Evolutionary conservation across 306 rosid genomes (phyloP), one percentile per base, ranked within the genome.

Genomic region (Mimosa pudica): DNA sequence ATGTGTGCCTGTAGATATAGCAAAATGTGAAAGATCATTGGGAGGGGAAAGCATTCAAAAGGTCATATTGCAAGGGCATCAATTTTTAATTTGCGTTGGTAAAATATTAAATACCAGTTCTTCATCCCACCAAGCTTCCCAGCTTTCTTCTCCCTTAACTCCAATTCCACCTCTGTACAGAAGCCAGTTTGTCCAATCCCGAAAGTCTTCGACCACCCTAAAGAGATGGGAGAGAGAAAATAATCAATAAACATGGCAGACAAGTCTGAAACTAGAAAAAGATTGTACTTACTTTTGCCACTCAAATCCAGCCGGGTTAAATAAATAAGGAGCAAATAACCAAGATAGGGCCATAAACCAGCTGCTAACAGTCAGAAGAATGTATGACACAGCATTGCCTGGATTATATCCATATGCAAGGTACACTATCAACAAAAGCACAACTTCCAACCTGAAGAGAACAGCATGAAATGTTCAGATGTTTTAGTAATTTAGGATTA

Each of bases 121-220:
- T 83, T 93, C 97, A 74, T 93, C 98, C 99, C 99, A 93, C 98
- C 98, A 95, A 76, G 98, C 96, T 91, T 95, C 99, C 99, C 99
- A 95, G 83, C 99, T 95, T 89, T 95, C 98, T 86, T 88, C 98
- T 80, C 98, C 98, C 86, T 92, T 90, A 41, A 95, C 98, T 80
- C 99, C 99, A 74, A 95, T 91, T 74, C 99, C 98, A 80, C 98
- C 99, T 76, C 97, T 81, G 77, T 93, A 91, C 68, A 93, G 91
- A 74, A 95, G 92, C 99, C 99, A 95, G 81, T 93, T 95, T 77
- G 97, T 93, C 99, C 99, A 95, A 75, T 95, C 99, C 68, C 92
- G 85, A 76, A 92, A 95, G 83, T 95, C 99, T 73, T 78, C 94
- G 73, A 95, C 98, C 4, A 83, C 90, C 92, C 98, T 95, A 76